phyloP scores from a whole-genome alignment of 768 basidiomycete genomes.

The Hypholoma sublateritium region DNA sequence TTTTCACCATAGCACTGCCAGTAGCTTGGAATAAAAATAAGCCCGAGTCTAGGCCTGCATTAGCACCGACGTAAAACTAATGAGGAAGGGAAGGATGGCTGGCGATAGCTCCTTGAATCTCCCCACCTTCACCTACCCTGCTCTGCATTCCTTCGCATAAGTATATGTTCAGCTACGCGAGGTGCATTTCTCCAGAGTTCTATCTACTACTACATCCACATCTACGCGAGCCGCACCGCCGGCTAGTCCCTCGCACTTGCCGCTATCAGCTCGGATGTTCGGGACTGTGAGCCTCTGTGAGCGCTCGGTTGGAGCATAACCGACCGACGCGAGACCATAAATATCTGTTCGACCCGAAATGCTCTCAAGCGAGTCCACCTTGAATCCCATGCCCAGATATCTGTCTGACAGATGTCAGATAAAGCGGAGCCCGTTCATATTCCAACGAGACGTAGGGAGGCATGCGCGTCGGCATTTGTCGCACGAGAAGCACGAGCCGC shows the following conservation, averaged over 20 bases:
- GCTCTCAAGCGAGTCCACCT: background rate
- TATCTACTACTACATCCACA: slow-evolving; percentile 1
- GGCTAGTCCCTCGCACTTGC: background rate
- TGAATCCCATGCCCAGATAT: background rate
- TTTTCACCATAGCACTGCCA: too few species aligned
- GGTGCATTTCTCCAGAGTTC: background rate
- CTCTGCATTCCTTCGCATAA: background rate
- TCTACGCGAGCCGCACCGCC: background rate
- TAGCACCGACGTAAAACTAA: too few species aligned
- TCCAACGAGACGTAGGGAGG: too few species aligned
- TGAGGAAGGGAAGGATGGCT: too few species aligned
- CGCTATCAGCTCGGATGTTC: slow-evolving; percentile 5
- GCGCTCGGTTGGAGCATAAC: background rate
- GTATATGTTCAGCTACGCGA: background rate
- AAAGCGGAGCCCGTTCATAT: too few species aligned
- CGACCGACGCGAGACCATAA: background rate
- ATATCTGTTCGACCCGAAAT: too few species aligned
- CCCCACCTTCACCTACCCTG: slow-evolving; percentile 1
- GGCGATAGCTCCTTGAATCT: background rate
- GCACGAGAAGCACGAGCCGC: background rate
- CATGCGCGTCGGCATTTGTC: background rate
- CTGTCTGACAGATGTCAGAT: background rate
- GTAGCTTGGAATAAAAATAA: too few species aligned
- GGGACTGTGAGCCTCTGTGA: background rate
- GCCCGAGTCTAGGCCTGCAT: too few species aligned